Conservation (phyloP, 371 early-diverging fungal species). For the Rhizopus delemar region DNA sequence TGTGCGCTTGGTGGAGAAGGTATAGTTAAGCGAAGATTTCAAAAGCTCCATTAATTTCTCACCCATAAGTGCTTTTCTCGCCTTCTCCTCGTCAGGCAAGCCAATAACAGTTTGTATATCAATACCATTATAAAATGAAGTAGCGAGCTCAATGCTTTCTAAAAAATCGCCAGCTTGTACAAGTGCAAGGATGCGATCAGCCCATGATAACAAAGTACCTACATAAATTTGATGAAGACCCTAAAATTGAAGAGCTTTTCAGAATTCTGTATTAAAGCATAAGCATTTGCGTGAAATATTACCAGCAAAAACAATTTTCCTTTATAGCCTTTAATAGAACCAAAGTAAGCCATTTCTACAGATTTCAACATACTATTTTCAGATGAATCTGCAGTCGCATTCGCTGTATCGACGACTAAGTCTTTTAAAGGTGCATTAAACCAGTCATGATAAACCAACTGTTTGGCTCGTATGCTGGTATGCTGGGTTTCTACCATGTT, state of each 20-base stretch:
- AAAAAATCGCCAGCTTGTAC: conserved; percentile 73
- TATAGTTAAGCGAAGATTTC: conserved; percentile 66
- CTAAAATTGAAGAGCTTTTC: conserved; percentile 26
- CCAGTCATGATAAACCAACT: conserved; percentile 70
- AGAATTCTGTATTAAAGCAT: not conserved
- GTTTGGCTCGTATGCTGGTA: conserved; percentile 54
- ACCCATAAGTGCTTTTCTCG: conserved; percentile 61
- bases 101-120: conserved; percentile 67
- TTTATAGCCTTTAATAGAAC: conserved; percentile 68
- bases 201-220: conserved; percentile 75
- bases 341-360: conserved; percentile 73
- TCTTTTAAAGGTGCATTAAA: conserved; percentile 52
- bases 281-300: conserved; percentile 5
- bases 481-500: conserved; percentile 65
- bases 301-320: conserved; percentile 70
- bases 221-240: conserved; percentile 65
- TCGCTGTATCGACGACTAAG: conserved; percentile 20
- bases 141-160: conserved; percentile 69
- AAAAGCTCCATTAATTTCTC: conserved; percentile 71
- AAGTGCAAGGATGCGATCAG: conserved; percentile 71
- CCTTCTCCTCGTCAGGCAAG: conserved; percentile 65
- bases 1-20: conserved; percentile 57
- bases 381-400: conserved; percentile 2
- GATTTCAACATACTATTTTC: conserved; percentile 27
- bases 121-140: conserved; percentile 66